phyloP scores from a whole-genome alignment of 2,329 filamentous ascomycete species.

The Acrocalymma vagum region DNA sequence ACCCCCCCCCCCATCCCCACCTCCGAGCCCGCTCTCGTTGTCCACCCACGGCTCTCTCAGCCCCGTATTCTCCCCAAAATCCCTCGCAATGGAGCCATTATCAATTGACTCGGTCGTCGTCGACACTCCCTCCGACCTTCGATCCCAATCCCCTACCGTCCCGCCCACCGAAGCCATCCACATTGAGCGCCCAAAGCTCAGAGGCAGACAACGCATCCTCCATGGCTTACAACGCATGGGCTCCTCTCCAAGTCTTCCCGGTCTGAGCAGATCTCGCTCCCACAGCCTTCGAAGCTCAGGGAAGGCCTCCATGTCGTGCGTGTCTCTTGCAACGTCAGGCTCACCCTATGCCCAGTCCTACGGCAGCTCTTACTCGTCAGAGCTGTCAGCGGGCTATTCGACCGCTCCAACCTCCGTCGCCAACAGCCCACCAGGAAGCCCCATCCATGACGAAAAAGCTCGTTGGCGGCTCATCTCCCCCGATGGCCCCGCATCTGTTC shows the following conservation, averaged over 20 bases:
- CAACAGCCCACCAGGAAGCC: conserved; percentile 56
- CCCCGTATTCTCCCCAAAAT: conserved; percentile 2
- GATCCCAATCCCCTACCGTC: conserved; percentile 14
- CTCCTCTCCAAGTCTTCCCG: conserved; percentile 77
- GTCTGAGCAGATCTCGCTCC: conserved; percentile 70
- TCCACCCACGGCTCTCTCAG: neutral
- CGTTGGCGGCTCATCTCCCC: conserved; percentile 64
- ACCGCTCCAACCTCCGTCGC: conserved; percentile 64
- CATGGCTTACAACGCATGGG: conserved; percentile 81
- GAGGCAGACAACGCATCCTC: conserved; percentile 74
- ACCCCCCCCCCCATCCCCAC: too few relatives aligned
- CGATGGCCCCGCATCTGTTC: conserved; percentile 62
- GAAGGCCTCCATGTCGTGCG: conserved; percentile 72
- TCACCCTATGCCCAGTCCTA: conserved; percentile 63
- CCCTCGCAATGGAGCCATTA: conserved; percentile 42
- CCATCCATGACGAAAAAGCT: conserved; percentile 62
- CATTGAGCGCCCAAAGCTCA: conserved; percentile 63
- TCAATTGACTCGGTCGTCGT: conserved; percentile 49
- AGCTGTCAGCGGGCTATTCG: conserved; percentile 64
- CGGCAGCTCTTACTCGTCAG: conserved; percentile 63
- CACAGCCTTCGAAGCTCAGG: conserved; percentile 70
- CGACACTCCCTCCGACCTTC: conserved; percentile 34
- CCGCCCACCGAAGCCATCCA: conserved; percentile 36
- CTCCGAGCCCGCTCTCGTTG: conserved; percentile 10
- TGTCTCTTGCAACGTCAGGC: conserved; percentile 64